A percentile compares a stretch with the other conserved stretches of the same genome.
These are phyloP conservation scores for Daldinia decipiens DNA, from an alignment of 495 filamentous ascomycete species.

Conservation along the genomic window DNA sequence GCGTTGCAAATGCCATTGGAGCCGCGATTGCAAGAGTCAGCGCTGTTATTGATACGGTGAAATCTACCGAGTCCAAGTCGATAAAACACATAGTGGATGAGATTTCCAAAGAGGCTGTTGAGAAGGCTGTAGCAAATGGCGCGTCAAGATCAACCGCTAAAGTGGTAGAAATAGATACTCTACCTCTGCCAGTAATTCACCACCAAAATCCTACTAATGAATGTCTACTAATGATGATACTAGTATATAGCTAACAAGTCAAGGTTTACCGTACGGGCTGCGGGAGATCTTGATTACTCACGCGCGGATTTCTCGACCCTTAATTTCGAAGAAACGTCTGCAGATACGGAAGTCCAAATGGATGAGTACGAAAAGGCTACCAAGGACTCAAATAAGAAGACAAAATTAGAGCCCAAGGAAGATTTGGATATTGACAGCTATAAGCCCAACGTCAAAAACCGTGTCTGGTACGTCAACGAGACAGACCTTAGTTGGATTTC, in stretches of 20 bases:
- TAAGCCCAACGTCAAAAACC: conserved; percentile 59
- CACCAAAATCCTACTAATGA: not conserved
- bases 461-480: conserved; percentile 64
- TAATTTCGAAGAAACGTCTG: conserved; percentile 22
- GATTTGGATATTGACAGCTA: conserved; percentile 61
- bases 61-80: conserved; percentile 47
- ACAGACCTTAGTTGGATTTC: conserved; percentile 68
- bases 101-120: conserved; percentile 47
- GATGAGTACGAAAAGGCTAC: conserved; percentile 41
- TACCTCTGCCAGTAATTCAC: conserved; percentile 49
- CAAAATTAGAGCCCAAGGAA: conserved; percentile 21
- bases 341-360: conserved; percentile 33
- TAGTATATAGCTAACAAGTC: conserved; percentile 63
- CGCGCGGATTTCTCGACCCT: conserved; percentile 40
- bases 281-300: conserved; percentile 61
- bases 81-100: conserved; percentile 46
- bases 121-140: conserved; percentile 55
- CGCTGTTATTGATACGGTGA: conserved; percentile 52
- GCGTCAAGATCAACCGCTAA: conserved; percentile 52
- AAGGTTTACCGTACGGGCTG: conserved; percentile 61
- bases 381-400: conserved; percentile 14
- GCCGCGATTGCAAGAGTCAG: conserved; percentile 55
- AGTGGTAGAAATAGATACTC: conserved; percentile 57
- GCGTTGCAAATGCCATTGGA: conserved; percentile 67
- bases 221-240: not conserved